Conservation (phyloP, 2,329 filamentous ascomycete species). For the Paracoccidioides brasiliensis region DNA sequence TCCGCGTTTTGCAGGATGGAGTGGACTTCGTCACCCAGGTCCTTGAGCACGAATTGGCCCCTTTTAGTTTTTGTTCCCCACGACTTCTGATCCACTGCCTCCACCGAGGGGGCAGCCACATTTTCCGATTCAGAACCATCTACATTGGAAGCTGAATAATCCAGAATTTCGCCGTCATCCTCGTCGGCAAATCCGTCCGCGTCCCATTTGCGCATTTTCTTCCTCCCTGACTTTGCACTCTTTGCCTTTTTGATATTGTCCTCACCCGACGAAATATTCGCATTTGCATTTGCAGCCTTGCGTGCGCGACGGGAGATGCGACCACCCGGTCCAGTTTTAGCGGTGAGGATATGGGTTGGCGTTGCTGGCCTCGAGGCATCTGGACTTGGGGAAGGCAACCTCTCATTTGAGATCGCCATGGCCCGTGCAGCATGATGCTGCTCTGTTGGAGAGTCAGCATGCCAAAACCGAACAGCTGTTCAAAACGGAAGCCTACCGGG, state of each 20-base stretch:
- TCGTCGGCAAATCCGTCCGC: constrained; percentile 79
- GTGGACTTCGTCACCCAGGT: constrained; percentile 86
- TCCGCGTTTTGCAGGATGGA: constrained; percentile 75
- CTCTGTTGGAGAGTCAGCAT: constrained; percentile 22
- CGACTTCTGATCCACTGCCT: constrained; percentile 61
- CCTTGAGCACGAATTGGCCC: constrained; percentile 87
- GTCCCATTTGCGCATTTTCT: constrained; percentile 87
- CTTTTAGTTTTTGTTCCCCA: constrained; percentile 78
- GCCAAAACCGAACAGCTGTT: not conserved
- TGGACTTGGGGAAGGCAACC: constrained; percentile 56
- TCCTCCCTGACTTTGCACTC: constrained; percentile 43
- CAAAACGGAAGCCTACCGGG: constrained; percentile 26
- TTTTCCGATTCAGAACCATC: constrained; percentile 37
- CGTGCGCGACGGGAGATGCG: constrained; percentile 72
- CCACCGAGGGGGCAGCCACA: constrained; percentile 45
- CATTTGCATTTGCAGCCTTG: constrained; percentile 45
- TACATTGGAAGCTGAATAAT: constrained; percentile 64
- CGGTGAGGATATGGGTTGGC: constrained; percentile 40
- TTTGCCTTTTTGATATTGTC: constrained; percentile 53
- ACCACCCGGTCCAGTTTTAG: constrained; percentile 53
- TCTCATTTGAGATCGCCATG: constrained; percentile 47
- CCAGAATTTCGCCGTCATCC: constrained; percentile 64
- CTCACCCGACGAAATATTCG: constrained; percentile 62
- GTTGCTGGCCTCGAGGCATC: constrained; percentile 69
- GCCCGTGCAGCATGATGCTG: constrained; percentile 33